Evolutionary conservation across 805 yeast genomes (phyloP), one percentile per base, ranked within the genome.

Genomic region (Phaffomyces thermotolerans): DNA sequence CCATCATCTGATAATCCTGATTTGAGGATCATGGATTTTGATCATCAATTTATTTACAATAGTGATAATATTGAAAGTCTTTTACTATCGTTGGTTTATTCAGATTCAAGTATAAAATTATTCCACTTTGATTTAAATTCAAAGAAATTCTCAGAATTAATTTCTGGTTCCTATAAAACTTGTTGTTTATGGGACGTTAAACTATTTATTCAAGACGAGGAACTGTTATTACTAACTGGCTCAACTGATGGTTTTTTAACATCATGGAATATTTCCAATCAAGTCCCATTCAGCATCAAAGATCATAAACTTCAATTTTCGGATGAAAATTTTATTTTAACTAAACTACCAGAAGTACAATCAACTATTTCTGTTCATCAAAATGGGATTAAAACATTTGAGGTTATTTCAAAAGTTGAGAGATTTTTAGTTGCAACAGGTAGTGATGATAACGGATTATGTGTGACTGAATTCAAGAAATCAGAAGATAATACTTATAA

Each of bases 401-500:
- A 63, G 13, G 40, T 68, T 2, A 40, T 61, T 12, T 53, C 47
- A 3, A 44, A 39, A 35, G 39, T 41, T 1, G 37, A 44, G 4
- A 37, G 48, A 43, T 42, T 65, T 3, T 56, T 63, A 20, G 60
- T 85, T 5, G 66, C 79, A 6, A 78, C 96, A 1, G 97, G 96
- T 29, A 98, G 99, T 43, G 99, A 93, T 58, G 99, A 93, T 56
- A 90, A 91, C 62, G 84, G 88, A 0, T 56, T 84, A 4, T 73
- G 68, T 1, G 57, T 75, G 1, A 62, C 71, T 2, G 46, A 54
- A 14, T 50, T 83, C 29, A 45, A 62, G 1, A 40, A 66, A 8
- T 56, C 52, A 9, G 52, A 60, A 8, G 46, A 41, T 0, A 44
- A 43, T 45, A 20, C 42, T 52, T 5, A 39, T 37, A 6, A 50